Evolutionary conservation across 2,329 filamentous ascomycete genomes (phyloP), one percentile per base, ranked within the genome.

Genomic region (Clonostachys rhizophaga): DNA sequence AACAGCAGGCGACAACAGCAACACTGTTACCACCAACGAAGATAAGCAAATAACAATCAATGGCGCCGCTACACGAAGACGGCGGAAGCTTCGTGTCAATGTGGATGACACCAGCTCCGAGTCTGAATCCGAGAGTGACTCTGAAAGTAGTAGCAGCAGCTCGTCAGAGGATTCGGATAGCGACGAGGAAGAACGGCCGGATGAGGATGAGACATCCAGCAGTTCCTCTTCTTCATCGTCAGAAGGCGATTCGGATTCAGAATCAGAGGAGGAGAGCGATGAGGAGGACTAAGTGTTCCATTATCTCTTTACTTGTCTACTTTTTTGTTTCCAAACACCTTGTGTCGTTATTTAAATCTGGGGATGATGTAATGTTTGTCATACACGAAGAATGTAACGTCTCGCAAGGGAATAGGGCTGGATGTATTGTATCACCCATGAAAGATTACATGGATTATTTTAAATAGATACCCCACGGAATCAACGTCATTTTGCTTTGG

Each of bases 21-120:
- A 50, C 13, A 56, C 52, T 36, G 49, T 51, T 16, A 49, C 55
- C 14, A 18, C 14, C 36, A 16, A 34, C 44, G 40, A 43, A 41
- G 18, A 11, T 34, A 24, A 49, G 54, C 35, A 61, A 67, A 30
- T 30, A 30, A 30, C 24, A 30, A 30, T 30, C 24, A 30, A 30
- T 30, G 24, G 24, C 24, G 24, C 5, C 59, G 55, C 24, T 67
- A 68, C 41, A 74, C 71, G 57, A 13, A 69, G 75, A 47, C 66
- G 69, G 49, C 65, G 76, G 49, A 84, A 84, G 60, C 63, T 71
- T 46, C 71, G 78, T n/a, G 68, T 68, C 11, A 68, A 67, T 45
- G 58, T 68, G 16, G 70, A 74, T 30, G 70, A 72, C 49, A 63
- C 69, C 53, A 69, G 64, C 62, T 65, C 61, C 6, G 64, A 63